Evolutionary conservation across 176 grass and related monocot genomes (phyloP).

Genomic region (Ensete ventricosum): DNA sequence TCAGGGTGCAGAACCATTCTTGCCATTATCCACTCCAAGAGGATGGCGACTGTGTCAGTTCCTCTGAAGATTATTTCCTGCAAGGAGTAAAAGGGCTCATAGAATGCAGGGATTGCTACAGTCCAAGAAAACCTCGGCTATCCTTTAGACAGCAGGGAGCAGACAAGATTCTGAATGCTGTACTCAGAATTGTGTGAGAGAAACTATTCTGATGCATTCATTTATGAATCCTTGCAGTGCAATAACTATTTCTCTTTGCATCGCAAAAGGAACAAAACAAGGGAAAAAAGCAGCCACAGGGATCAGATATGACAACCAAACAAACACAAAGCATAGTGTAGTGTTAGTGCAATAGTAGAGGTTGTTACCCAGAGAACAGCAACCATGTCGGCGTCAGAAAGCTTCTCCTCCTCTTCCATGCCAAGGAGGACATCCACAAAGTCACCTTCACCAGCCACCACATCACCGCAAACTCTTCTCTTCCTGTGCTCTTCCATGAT

Average conservation of each 20-base stretch:
- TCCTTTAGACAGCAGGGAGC: no score
- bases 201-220: no score
- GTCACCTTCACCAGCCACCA: not conserved
- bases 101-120: not conserved
- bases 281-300: no score
- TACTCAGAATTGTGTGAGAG: no score
- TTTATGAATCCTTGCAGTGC: no score
- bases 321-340: no score
- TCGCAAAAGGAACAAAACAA: no score
- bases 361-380: conserved; percentile 12
- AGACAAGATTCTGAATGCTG: no score
- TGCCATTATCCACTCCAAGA: conserved; percentile 5
- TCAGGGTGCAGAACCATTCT: conserved; percentile 3
- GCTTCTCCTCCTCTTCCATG: conserved; percentile 2
- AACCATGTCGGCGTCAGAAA: conserved; percentile 1
- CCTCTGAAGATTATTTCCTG: conserved; percentile 13
- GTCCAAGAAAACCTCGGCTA: no score
- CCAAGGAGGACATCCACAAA: not conserved
- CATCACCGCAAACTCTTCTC: not conserved
- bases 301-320: no score
- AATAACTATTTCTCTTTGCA: no score
- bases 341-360: not conserved
- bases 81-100: not conserved
- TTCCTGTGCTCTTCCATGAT: not conserved
- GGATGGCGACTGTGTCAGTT: conserved; percentile 2